A percentile compares a stretch with the other conserved stretches of the same genome.
These are phyloP conservation scores for Deinandra increscens DNA, from an alignment of 129 eudicot species.

Conservation along the genomic window DNA sequence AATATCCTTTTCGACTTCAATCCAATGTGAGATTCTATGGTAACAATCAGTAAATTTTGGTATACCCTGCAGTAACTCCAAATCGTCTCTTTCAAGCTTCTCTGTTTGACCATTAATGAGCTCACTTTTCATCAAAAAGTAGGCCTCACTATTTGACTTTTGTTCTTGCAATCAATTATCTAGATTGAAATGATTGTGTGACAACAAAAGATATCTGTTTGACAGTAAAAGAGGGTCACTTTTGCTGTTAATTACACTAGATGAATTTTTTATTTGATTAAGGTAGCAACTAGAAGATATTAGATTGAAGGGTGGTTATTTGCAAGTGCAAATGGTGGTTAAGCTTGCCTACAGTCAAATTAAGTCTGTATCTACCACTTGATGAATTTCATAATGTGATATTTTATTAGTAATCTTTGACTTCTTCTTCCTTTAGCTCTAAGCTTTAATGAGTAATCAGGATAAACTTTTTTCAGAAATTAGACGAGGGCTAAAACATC, in stretches of 20 bases:
- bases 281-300: neutral
- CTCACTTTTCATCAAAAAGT: slow-evolving; percentile 17
- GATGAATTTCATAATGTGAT: neutral
- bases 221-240: neutral
- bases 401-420: neutral
- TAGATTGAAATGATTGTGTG: slow-evolving; percentile 9
- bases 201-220: slow-evolving; percentile 5
- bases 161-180: neutral
- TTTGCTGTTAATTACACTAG: slow-evolving; percentile 1
- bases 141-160: slow-evolving; percentile 24
- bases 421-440: neutral
- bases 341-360: neutral
- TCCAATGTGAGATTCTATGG: neutral
- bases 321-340: no score
- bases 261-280: neutral
- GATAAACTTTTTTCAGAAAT: neutral
- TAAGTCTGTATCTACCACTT: neutral
- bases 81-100: slow-evolving; percentile 4
- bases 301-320: neutral
- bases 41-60: no score
- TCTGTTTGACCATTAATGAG: slow-evolving; percentile 13
- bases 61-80: neutral
- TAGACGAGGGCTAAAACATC: neutral
- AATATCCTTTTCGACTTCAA: neutral
- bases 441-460: neutral